Evolutionary conservation across 306 rosid genomes (phyloP).

Genomic region (Pyrus pyrifolia): DNA sequence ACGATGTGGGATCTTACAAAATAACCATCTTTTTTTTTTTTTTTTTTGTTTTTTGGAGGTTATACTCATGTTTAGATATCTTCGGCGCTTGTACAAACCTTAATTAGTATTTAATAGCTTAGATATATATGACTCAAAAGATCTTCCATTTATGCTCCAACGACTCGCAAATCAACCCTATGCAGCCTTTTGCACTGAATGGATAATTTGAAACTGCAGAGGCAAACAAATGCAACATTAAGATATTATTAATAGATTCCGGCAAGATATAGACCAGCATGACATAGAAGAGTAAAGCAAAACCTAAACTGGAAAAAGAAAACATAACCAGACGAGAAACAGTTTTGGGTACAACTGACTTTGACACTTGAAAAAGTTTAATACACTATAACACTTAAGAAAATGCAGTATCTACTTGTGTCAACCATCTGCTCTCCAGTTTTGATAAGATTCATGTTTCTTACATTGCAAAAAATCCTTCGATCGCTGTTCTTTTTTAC

Average conservation of each 20-base stretch:
- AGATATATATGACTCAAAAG: neutral
- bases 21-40: too few species aligned
- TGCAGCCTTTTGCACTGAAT: neutral
- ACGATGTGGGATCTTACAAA: too few species aligned
- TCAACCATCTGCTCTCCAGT: neutral
- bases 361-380: too few species aligned
- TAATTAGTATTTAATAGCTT: neutral
- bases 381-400: too few species aligned
- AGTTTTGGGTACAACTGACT: neutral
- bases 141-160: constrained; percentile 14
- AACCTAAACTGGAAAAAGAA: neutral
- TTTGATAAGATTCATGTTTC: neutral
- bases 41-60: too few species aligned
- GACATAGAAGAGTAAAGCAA: neutral
- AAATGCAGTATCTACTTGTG: neutral
- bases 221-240: neutral
- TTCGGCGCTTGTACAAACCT: neutral
- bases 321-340: neutral
- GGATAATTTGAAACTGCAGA: constrained; percentile 10
- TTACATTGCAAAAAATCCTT: neutral
- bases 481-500: neutral
- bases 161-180: constrained; percentile 12
- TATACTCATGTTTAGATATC: neutral
- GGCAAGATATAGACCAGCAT: neutral
- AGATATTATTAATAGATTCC: neutral